A percentile compares a stretch with the other conserved stretches of the same genome.
Conservation (phyloP, 495 filamentous ascomycete genomes). For the Talaromyces proteolyticus region DNA sequence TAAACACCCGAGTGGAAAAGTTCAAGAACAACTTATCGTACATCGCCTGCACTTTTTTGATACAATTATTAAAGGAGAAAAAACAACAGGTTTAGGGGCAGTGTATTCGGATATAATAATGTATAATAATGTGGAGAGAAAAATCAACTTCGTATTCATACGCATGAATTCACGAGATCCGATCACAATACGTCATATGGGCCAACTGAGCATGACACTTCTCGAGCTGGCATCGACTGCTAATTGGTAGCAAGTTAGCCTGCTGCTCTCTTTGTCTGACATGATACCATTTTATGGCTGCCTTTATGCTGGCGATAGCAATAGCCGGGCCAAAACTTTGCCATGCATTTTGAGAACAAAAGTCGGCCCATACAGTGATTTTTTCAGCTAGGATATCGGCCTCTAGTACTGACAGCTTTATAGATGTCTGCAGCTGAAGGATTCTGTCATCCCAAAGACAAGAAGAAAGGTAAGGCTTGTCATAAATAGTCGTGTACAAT, state of each 20-base stretch:
- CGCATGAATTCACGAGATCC: too few species aligned
- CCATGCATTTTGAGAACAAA: conserved; percentile 3
- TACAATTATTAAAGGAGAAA: too few species aligned
- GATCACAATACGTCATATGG: conserved; percentile 1
- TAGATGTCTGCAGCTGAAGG: too few species aligned
- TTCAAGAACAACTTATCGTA: too few species aligned
- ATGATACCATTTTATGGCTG: conserved; percentile 1
- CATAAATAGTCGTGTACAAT: not conserved
- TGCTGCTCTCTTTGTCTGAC: not conserved
- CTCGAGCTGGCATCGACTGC: not conserved
- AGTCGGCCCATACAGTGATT: not conserved
- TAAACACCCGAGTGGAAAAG: too few species aligned
- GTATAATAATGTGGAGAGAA: too few species aligned
- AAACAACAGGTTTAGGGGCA: too few species aligned
- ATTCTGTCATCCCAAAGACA: not conserved
- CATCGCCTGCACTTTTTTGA: too few species aligned
- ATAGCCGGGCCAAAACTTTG: not conserved
- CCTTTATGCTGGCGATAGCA: conserved; percentile 1
- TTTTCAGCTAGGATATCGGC: not conserved
- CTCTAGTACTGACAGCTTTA: too few species aligned
- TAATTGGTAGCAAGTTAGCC: not conserved
- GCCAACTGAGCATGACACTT: not conserved
- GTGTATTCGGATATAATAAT: too few species aligned
- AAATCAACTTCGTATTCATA: too few species aligned
- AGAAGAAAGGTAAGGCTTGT: not conserved